Conservation (phyloP, 148 eudicot genomes). For the Nyssa sinensis region DNA sequence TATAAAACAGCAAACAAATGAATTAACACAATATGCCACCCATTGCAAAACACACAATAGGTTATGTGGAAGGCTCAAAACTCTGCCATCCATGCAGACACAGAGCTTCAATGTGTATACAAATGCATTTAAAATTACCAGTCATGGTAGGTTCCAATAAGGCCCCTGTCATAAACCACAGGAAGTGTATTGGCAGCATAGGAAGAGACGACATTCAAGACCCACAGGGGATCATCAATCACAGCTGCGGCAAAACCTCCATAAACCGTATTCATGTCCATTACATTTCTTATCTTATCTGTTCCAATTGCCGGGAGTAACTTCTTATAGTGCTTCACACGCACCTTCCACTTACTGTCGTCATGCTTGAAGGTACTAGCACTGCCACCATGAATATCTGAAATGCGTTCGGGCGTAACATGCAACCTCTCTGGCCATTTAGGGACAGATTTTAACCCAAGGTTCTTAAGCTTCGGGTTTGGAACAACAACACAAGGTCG, state of each 20-base stretch:
- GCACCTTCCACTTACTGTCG: conserved; percentile 62
- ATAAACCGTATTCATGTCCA: conserved; percentile 89
- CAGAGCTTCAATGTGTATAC: not conserved
- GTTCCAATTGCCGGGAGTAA: conserved; percentile 66
- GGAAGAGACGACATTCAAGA: conserved; percentile 87
- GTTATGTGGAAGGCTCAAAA: not conserved
- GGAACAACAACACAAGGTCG: conserved; percentile 76
- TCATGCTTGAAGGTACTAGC: conserved; percentile 64
- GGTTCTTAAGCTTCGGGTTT: conserved; percentile 50
- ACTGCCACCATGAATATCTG: conserved; percentile 64
- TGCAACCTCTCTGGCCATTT: conserved; percentile 76
- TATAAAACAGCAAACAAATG: conserved; percentile 12
- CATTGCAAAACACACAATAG: not conserved
- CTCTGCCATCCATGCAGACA: not conserved
- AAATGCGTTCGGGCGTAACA: conserved; percentile 63
- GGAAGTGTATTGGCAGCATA: conserved; percentile 68
- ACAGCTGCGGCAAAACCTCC: conserved; percentile 86
- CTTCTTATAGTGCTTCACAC: conserved; percentile 80
- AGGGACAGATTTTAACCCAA: conserved; percentile 41
- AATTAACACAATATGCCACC: not conserved
- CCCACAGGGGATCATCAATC: conserved; percentile 73
- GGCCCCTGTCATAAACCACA: conserved; percentile 79
- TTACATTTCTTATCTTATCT: conserved; percentile 76
- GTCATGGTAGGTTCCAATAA: conserved; percentile 81
- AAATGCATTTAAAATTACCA: conserved; percentile 47